Evolutionary conservation across 2,329 filamentous ascomycete genomes (phyloP).

Genomic region (Aspergillus neoniger): DNA sequence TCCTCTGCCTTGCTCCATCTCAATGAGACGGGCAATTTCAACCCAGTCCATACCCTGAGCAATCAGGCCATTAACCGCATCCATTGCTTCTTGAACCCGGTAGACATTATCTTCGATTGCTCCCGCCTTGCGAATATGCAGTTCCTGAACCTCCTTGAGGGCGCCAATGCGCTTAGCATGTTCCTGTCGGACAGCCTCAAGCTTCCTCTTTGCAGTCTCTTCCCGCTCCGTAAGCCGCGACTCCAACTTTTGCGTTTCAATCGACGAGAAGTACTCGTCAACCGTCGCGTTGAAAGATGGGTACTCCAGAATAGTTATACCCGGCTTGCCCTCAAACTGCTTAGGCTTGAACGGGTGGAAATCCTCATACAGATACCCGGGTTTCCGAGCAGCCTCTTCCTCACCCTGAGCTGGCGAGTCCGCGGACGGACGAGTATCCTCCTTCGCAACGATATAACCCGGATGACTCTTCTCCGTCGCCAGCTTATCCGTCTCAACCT

Average conservation of each 20-base stretch:
- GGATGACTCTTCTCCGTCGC: conserved; percentile 66
- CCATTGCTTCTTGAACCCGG: conserved; percentile 87
- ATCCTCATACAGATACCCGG: conserved; percentile 76
- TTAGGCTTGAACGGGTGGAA: conserved; percentile 89
- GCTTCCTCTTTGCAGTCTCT: conserved; percentile 74
- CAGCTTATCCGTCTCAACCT: conserved; percentile 68
- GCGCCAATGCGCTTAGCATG: conserved; percentile 84
- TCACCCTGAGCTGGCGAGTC: conserved; percentile 43
- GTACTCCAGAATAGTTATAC: conserved; percentile 71
- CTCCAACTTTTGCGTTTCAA: conserved; percentile 90
- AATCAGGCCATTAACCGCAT: conserved; percentile 88
- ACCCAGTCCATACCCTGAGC: conserved; percentile 97
- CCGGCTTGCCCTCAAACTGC: conserved; percentile 71
- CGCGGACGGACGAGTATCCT: conserved; percentile 38
- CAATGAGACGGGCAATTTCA: conserved; percentile 83
- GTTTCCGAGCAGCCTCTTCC: conserved; percentile 28
- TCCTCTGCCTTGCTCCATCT: conserved; percentile 75
- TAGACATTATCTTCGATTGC: conserved; percentile 90
- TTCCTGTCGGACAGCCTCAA: conserved; percentile 80
- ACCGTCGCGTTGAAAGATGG: conserved; percentile 89
- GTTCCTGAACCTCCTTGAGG: conserved; percentile 74
- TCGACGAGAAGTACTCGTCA: conserved; percentile 94
- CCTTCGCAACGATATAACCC: conserved; percentile 85
- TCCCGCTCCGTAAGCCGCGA: conserved; percentile 81
- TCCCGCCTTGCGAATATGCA: conserved; percentile 84